phyloP scores from a whole-genome alignment of 78 protist species.

The Protostelium mycophagum region DNA sequence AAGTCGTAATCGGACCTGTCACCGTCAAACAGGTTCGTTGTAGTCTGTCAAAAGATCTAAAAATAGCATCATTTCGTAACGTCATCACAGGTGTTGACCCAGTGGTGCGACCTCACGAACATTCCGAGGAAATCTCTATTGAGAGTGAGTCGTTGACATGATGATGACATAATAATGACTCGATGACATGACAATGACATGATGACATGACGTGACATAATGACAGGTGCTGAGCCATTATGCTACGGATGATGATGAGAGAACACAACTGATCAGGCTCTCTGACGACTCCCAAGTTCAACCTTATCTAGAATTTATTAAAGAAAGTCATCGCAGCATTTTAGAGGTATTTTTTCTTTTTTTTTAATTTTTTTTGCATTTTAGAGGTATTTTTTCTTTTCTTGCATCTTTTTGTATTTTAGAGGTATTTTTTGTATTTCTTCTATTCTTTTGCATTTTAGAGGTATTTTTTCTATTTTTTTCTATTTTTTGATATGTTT shows the following conservation, averaged over 20 bases:
- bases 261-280: slow-evolving; percentile 14
- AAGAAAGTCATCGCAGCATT: slow-evolving; percentile 24
- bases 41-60: no score
- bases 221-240: slow-evolving; percentile 9
- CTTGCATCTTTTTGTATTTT: no score
- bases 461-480: no score
- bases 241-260: slow-evolving; percentile 20
- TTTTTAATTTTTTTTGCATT: no score
- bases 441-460: no score
- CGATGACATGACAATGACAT: no score
- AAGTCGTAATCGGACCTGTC: slow-evolving; percentile 52
- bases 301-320: slow-evolving; percentile 33
- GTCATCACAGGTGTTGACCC: no score
- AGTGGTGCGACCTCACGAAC: slow-evolving; percentile 40
- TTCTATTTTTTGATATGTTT: no score
- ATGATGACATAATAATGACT: not conserved
- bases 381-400: no score
- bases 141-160: not conserved
- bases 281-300: slow-evolving; percentile 30
- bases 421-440: no score
- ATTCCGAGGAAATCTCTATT: slow-evolving; percentile 42
- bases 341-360: no score
- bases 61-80: no score
- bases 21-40: slow-evolving; percentile 29
- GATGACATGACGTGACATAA: not conserved